Base-by-base conservation (phyloP, 441 rosid genomes). In the Brassica hybrid region DNA sequence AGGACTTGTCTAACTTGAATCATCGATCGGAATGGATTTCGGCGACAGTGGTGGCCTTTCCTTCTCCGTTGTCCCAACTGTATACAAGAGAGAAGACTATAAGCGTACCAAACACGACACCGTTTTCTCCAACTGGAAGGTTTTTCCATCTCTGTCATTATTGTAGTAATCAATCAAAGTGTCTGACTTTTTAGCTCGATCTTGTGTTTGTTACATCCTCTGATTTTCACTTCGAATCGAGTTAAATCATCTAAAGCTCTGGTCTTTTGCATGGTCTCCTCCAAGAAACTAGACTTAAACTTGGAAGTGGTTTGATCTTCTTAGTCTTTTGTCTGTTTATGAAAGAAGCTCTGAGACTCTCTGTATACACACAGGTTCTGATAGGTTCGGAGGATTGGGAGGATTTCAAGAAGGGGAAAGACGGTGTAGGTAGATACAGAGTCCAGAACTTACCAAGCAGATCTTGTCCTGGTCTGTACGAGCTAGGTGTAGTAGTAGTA, bases 351-450 rank as follows among this genome's bases (percentile, higher is more conserved):
- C 48, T 12, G 50, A 43, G 14, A 43, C 50, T 12, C 0, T 34
- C 16, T 45, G n/a, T 50, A 2, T 6, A 52, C 4, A 30, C 38
- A 17, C 69, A 94, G 98, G 84, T 90, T 76, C 88, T 94, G 0
- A 82, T 92, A 17, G 97, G 98, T 41, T 80, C 91, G 17, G 76
- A 81, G 48, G 97, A 94, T 70, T 94, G 98, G 98, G 89, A 81
- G 62, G 91, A 89, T 62, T 73, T 88, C 78, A 79, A 83, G 0
- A 6, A 8, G 5, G 88, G 91, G 16, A 92, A 87, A 77, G 96
- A 89, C 71, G 97, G 96, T 70, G 91, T 89, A 4, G 54, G 82
- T n/a, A 89, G 91, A 77, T 94, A 94, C 83, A 87, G 95, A 77
- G 82, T 87, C 58, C 88, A 92, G 65, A 94, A 88, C 71, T 90